Evolutionary conservation across 495 filamentous ascomycete species (phyloP).

Genomic region (Hyaloscypha variabilis): DNA sequence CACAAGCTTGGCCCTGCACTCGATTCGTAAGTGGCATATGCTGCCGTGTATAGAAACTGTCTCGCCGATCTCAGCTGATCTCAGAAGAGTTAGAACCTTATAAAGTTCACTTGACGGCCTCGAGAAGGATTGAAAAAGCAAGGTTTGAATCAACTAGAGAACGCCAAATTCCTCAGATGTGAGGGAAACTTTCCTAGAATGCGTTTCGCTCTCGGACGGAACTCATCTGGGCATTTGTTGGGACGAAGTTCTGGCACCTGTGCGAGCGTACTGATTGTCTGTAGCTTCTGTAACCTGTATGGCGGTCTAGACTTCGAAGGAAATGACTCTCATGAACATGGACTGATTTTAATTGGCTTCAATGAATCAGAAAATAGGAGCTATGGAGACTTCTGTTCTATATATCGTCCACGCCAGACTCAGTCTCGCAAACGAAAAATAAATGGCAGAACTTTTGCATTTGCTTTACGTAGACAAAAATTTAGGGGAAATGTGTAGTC

Average conservation of each 20-base stretch:
- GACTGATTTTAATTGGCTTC: background rate
- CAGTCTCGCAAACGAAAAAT: background rate
- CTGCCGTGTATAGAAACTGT: background rate
- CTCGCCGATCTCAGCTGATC: constrained; percentile 7
- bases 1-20: background rate
- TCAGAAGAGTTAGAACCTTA: background rate
- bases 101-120: background rate
- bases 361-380: background rate
- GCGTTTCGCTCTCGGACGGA: background rate
- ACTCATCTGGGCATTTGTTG: background rate
- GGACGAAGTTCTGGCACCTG: background rate
- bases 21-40: background rate
- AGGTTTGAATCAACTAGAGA: background rate
- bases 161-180: background rate
- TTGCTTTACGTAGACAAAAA: background rate
- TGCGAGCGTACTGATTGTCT: background rate
- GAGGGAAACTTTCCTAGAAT: background rate
- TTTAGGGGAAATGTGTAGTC: background rate
- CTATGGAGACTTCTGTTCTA: background rate
- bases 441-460: background rate
- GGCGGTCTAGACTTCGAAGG: background rate
- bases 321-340: background rate
- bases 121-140: background rate
- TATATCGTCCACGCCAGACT: background rate
- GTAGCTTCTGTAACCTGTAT: background rate